Percentiles rank a stretch among this genome's conserved stretches.
Evolutionary conservation across 106 monocot species (phyloP).

Genomic region (Cymbidium sinense): DNA sequence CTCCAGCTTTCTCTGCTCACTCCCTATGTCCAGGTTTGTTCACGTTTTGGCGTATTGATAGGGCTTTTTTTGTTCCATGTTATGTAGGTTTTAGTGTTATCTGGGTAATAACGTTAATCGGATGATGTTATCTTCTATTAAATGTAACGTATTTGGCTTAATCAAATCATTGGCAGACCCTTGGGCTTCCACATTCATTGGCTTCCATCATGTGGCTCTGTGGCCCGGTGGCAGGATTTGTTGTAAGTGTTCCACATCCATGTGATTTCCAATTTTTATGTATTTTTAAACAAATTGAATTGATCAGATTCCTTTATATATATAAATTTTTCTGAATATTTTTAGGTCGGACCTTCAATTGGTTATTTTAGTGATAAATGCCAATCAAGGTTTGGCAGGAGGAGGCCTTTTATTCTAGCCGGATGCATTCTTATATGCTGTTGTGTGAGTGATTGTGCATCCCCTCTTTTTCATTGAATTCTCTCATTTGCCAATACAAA

Average conservation of each 20-base stretch:
- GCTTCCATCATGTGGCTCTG: slow-evolving; percentile 71
- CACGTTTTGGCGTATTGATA: not conserved
- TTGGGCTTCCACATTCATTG: slow-evolving; percentile 53
- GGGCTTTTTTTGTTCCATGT: not conserved
- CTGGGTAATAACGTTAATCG: no score
- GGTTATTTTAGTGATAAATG: slow-evolving; percentile 81
- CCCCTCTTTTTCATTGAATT: not conserved
- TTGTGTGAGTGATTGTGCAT: slow-evolving; percentile 39
- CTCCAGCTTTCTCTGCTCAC: slow-evolving; percentile 54
- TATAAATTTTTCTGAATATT: not conserved
- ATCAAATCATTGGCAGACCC: slow-evolving; percentile 27
- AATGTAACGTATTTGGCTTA: no score
- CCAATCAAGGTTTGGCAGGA: slow-evolving; percentile 50
- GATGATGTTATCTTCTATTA: no score
- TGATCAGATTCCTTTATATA: not conserved
- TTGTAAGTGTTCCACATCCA: slow-evolving; percentile 28
- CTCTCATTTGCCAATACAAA: not conserved
- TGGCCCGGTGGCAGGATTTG: slow-evolving; percentile 56
- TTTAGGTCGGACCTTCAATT: slow-evolving; percentile 77
- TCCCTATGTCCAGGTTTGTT: slow-evolving; percentile 45
- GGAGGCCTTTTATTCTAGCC: slow-evolving; percentile 69
- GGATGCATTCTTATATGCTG: slow-evolving; percentile 60
- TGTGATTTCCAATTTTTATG: not conserved
- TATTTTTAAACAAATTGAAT: not conserved
- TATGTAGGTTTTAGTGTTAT: no score